Evolutionary conservation across 345 rosid species (phyloP).

Genomic region (Eucalyptus tenuipes): DNA sequence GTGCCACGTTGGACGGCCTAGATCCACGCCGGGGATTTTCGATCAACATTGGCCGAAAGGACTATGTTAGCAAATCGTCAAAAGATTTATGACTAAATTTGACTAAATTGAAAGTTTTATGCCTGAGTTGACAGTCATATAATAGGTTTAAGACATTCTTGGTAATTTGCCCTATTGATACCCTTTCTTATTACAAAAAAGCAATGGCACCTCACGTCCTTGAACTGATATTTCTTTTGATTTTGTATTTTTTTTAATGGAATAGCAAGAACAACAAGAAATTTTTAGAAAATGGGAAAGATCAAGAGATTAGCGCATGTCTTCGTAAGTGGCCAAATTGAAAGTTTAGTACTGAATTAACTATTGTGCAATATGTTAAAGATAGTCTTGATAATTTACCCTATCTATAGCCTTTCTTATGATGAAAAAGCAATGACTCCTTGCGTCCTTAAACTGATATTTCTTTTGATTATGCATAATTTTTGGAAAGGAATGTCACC

Average conservation of each 20-base stretch:
- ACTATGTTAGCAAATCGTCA: neutral
- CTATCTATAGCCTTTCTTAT: neutral
- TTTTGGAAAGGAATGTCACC: neutral
- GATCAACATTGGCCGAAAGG: accelerated
- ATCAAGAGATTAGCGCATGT: no score
- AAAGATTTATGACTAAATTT: neutral
- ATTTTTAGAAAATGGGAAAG: no score
- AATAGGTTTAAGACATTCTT: no score
- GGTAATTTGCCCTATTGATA: neutral
- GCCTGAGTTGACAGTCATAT: accelerated
- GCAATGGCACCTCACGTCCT: no score
- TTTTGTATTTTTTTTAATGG: no score
- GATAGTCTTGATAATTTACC: neutral
- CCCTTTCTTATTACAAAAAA: no score
- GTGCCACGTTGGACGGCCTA: no score
- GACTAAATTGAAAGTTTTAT: neutral
- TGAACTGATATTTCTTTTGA: no score
- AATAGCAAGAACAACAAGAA: no score
- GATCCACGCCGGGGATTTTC: neutral
- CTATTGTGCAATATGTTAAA: no score
- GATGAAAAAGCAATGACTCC: neutral
- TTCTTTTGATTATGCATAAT: neutral
- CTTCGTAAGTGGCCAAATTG: neutral
- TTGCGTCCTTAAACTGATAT: no score
- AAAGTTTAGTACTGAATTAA: no score